Evolutionary conservation across 2,329 filamentous ascomycete genomes (phyloP).

Genomic region (Trichoderma endophyticum): DNA sequence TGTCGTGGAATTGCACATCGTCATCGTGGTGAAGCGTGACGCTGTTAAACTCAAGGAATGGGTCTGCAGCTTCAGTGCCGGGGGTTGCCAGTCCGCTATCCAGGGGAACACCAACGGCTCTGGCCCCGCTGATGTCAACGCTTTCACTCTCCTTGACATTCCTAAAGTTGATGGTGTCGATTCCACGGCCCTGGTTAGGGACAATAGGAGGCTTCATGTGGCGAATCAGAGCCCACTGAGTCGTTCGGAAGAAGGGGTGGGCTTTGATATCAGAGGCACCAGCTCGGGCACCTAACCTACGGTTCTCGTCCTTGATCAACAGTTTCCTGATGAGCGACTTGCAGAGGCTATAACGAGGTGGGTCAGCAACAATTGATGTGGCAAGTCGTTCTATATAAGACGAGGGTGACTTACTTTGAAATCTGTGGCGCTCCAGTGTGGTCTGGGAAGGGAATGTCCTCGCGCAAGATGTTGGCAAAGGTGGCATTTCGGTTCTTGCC

Average conservation of each 20-base stretch:
- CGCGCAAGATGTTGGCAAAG: constrained; percentile 93
- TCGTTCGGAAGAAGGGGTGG: constrained; percentile 93
- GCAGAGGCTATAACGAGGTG: constrained; percentile 65
- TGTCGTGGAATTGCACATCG: constrained; percentile 56
- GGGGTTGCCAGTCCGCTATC: constrained; percentile 85
- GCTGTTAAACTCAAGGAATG: constrained; percentile 98
- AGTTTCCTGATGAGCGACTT: constrained; percentile 96
- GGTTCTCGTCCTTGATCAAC: constrained; percentile 95
- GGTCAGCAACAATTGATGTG: not conserved
- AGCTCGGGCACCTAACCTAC: constrained; percentile 86
- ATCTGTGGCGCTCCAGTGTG: constrained; percentile 79
- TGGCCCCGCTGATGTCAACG: constrained; percentile 73
- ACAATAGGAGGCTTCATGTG: constrained; percentile 98
- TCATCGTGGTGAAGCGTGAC: constrained; percentile 96
- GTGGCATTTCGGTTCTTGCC: constrained; percentile 98
- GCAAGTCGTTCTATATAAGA: not conserved
- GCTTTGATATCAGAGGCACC: constrained; percentile 95
- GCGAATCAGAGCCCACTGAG: constrained; percentile 93
- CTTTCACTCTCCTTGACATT: constrained; percentile 97
- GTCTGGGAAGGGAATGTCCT: constrained; percentile 95
- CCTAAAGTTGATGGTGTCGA: constrained; percentile 95
- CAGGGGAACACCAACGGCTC: constrained; percentile 74
- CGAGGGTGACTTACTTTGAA: constrained; percentile 69
- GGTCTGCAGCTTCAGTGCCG: constrained; percentile 76
- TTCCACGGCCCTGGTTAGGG: constrained; percentile 81